Base-by-base conservation (phyloP, 2,329 filamentous ascomycete genomes). In the Coniochaeta ligniaria region DNA sequence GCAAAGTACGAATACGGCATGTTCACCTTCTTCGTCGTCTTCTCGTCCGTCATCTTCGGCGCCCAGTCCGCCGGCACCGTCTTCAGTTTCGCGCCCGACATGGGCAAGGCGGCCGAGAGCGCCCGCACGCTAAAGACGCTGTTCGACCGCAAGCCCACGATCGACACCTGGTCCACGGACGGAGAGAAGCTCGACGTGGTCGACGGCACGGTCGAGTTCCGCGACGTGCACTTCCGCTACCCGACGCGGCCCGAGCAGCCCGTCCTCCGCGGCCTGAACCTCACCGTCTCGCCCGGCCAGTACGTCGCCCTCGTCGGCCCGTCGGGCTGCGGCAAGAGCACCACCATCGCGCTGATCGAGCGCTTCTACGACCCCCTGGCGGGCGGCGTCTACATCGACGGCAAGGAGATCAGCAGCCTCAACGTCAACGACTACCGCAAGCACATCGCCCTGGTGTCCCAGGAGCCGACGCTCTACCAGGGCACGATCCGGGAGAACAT, bases 391-490 rank as follows among this genome's bases (percentile, higher is more conserved):
- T 91, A 86, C 61, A 81, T 98, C 20, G 94, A 98, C 69, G 91
- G 87, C 60, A 85, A 87, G 64, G 91, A 96, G 63, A 91, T 98
- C 68, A 88, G 86, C 62, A 81, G 80, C 12, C 80, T 97, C 57
- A 94, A 96, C 68, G 80, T 96, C 69, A 92, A 91, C 74, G 86
- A 93, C 60, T 97, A 97, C 76, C 88, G 95, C 59, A 87, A 83
- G 20, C 85, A 88, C 72, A 84, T 98, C 64, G 89, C 94, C 0
- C 87, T 99, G 11, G 94, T 99, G 16, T 92, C 89, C 36, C 95
- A 98, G 71, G 95, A 98, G 72, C 94, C 95, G 0, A 96, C 94
- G 0, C 78, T 99, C 0, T 99, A 97, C 75, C 92, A 96, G 73
- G 95, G 94, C 50, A 93, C 89, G 0, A 91, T 99, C 68, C 85